Evolutionary conservation across 805 yeast species (phyloP).

Genomic region (Saturnispora silvae): DNA sequence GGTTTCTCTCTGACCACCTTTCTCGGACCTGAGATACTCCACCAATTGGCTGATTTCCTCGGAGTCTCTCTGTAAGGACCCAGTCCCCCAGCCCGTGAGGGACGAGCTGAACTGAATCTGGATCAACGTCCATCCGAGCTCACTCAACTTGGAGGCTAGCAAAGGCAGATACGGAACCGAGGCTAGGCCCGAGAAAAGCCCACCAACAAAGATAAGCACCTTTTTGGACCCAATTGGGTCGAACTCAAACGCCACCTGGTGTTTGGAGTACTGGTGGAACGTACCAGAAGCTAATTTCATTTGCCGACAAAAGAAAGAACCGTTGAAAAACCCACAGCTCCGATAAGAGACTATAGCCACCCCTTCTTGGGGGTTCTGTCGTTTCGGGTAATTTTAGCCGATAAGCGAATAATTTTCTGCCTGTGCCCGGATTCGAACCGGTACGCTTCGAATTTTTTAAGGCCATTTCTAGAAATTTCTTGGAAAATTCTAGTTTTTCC

Average conservation of each 20-base stretch:
- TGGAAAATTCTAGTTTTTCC: no score
- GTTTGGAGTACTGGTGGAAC: slow-evolving; percentile 35
- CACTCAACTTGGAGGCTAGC: slow-evolving; percentile 32
- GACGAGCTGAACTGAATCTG: slow-evolving; percentile 50
- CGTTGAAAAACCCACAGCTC: no score
- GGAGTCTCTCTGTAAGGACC: slow-evolving; percentile 49
- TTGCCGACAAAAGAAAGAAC: no score
- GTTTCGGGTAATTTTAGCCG: no score
- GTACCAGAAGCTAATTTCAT: slow-evolving; percentile 25
- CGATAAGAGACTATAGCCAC: no score
- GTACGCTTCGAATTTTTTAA: no score
- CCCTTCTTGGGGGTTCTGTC: no score
- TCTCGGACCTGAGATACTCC: slow-evolving; percentile 37
- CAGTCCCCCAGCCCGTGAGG: slow-evolving; percentile 67
- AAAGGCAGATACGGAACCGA: slow-evolving; percentile 57
- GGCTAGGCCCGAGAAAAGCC: slow-evolving; percentile 59
- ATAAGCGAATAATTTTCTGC: no score
- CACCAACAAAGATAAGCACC: slow-evolving; percentile 61
- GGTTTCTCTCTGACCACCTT: slow-evolving; percentile 35
- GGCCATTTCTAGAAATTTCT: no score
- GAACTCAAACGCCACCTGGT: slow-evolving; percentile 48
- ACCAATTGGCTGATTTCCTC: slow-evolving; percentile 47
- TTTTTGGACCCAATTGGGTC: slow-evolving; percentile 28
- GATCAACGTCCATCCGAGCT: slow-evolving; percentile 45
- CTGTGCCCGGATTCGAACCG: no score